Base-by-base conservation (phyloP, 306 rosid species). In the Trichosanthes truncata region DNA sequence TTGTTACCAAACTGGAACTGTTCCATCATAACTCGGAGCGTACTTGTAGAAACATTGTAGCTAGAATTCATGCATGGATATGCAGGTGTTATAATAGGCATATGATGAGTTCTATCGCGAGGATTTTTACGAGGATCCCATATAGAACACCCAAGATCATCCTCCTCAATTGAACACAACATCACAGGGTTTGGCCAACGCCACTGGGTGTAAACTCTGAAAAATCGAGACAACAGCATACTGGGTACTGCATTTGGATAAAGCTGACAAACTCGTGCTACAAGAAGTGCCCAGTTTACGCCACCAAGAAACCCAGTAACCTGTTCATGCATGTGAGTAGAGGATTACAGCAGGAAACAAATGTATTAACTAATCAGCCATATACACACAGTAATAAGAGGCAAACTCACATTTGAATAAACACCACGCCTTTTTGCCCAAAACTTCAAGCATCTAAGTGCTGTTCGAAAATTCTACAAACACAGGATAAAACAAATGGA, bases 51-150 rank as follows among this genome's bases (percentile, higher is more conserved):
- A 77, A 95, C 99, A 87, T 95, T 95, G 86, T 93, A 95, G 85
- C 99, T 95, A 83, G 99, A 95, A 82, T 95, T 95, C 97, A 95
- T 95, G 90, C 99, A 91, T 68, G 99, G 99, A 89, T 93, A 95
- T 45, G 99, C 94, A 65, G 99, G 99, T 86, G 99, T 95, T 73
- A 95, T 93, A 74, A 95, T 95, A 51, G 99, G 99, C 99, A 95
- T 95, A 69, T 33, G 91, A 86, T 95, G 99, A 83, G 84, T 89
- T 63, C 92, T 90, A 82, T 95, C 99, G 43, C 95, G 87, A 57
- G 87, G 96, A 78, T 93, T 88, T 87, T 81, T 91, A 51, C 99
- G 99, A 82, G 99, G 97, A 91, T 95, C 97, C 99, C 99, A 95
- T 60, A 86, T 52, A 65, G 94, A 89, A 68, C 91, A 93, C 25